Evolutionary conservation across 352 stramenopile genomes (phyloP).

Genomic region (Albugo laibachii): DNA sequence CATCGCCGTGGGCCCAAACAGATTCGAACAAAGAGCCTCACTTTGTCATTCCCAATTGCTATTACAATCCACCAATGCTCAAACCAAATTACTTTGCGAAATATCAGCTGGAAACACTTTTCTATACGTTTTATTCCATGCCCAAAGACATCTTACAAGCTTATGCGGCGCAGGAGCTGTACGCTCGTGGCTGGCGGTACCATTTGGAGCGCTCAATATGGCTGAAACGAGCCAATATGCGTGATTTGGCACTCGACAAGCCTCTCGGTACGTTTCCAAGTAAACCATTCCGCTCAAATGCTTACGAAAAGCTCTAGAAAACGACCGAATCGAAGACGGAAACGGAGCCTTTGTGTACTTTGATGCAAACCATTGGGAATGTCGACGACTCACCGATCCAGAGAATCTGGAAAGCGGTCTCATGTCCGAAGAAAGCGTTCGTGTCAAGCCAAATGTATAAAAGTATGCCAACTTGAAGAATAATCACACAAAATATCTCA

Average conservation of each 20-base stretch:
- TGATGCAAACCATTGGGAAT: constrained; percentile 87
- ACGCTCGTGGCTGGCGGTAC: constrained; percentile 93
- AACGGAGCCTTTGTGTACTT: constrained; percentile 85
- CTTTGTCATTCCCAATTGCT: constrained; percentile 68
- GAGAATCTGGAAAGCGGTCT: constrained; percentile 79
- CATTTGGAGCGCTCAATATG: constrained; percentile 94
- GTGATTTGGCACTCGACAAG: constrained; percentile 15
- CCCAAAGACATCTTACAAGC: constrained; percentile 94
- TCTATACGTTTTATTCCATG: constrained; percentile 99
- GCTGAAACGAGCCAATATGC: constrained; percentile 82
- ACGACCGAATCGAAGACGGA: background rate
- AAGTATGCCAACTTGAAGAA: background rate
- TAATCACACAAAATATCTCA: constrained; percentile 2
- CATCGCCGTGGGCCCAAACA: constrained; percentile 55
- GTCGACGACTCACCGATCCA: constrained; percentile 79
- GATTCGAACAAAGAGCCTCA: constrained; percentile 63
- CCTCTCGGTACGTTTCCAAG: background rate
- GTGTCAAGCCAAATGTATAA: constrained; percentile 81
- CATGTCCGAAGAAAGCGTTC: constrained; percentile 85
- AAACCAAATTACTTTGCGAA: constrained; percentile 96
- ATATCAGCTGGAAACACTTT: constrained; percentile 97
- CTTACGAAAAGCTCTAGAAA: background rate
- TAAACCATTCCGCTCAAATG: background rate
- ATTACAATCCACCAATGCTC: constrained; percentile 87
- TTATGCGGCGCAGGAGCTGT: constrained; percentile 76